Conservation (phyloP, 805 yeast species). For the Wickerhamiella siamensis region DNA sequence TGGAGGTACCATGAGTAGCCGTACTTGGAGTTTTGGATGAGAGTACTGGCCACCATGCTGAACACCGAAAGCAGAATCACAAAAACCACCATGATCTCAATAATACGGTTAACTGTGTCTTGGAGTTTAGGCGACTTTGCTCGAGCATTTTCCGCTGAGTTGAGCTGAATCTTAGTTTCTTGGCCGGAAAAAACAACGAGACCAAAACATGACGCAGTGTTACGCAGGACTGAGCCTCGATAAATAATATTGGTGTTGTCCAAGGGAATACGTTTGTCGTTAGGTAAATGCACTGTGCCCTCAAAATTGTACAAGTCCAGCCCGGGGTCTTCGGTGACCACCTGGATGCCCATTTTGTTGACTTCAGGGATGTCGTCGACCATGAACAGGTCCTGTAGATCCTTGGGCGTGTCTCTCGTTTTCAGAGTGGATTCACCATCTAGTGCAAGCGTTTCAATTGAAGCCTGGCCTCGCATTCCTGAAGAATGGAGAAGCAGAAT, state of each 20-base stretch:
- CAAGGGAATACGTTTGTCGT: conserved; percentile 36
- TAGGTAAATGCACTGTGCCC: conserved; percentile 36
- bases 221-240: conserved; percentile 80
- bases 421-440: conserved; percentile 96
- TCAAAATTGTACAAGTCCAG: conserved; percentile 82
- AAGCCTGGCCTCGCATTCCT: conserved; percentile 44
- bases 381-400: conserved; percentile 32
- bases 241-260: conserved; percentile 75
- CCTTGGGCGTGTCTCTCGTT: conserved; percentile 51
- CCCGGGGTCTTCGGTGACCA: conserved; percentile 83
- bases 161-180: conserved; percentile 91
- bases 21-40: conserved; percentile 22
- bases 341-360: conserved; percentile 28
- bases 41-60: conserved; percentile 67
- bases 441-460: conserved; percentile 89
- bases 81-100: conserved; percentile 71
- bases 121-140: conserved; percentile 90
- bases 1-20: conserved; percentile 58
- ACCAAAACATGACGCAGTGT: conserved; percentile 63
- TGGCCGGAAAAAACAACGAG: conserved; percentile 87
- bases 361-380: conserved; percentile 32
- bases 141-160: conserved; percentile 78
- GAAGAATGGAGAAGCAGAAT: conserved; percentile 54
- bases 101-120: conserved; percentile 65
- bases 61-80: conserved; percentile 64